Conservation (phyloP, 1,284 basidiomycete species). For the Ustilago sp. region DNA sequence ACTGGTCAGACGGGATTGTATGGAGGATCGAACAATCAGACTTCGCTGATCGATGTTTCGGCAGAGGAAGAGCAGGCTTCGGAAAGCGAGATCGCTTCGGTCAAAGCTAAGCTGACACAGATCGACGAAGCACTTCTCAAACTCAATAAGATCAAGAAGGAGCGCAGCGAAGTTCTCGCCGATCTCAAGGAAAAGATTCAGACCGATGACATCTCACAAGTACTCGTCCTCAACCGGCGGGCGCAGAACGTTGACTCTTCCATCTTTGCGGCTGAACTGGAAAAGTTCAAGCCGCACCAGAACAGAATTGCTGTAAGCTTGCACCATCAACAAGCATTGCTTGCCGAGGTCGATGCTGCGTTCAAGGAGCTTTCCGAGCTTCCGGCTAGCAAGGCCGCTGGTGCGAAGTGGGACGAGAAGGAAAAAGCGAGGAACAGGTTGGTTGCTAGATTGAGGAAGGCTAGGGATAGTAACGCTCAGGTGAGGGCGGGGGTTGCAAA, state of each 20-base stretch:
- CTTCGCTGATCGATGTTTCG: conserved; percentile 50
- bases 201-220: conserved; percentile 93
- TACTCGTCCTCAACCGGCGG: conserved; percentile 89
- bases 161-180: conserved; percentile 86
- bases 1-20: conserved; percentile 45
- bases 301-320: conserved; percentile 81
- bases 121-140: conserved; percentile 56
- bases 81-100: conserved; percentile 31
- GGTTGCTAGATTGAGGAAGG: conserved; percentile 78
- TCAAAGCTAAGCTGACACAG: conserved; percentile 45
- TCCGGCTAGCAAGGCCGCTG: conserved; percentile 73
- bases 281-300: conserved; percentile 94
- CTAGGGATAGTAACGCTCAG: conserved; percentile 86
- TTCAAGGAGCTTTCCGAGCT: conserved; percentile 44
- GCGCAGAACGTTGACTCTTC: conserved; percentile 85
- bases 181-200: conserved; percentile 97
- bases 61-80: conserved; percentile 54
- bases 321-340: conserved; percentile 78
- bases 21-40: conserved; percentile 15
- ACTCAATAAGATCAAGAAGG: conserved; percentile 70
- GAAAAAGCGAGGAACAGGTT: conserved; percentile 82
- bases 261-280: conserved; percentile 90
- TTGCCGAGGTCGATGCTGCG: conserved; percentile 70
- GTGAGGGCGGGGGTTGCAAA: conserved; percentile 86
- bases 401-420: conserved; percentile 78